phyloP scores from a whole-genome alignment of 2,329 filamentous ascomycete genomes.

The Cryphonectria naterciae region DNA sequence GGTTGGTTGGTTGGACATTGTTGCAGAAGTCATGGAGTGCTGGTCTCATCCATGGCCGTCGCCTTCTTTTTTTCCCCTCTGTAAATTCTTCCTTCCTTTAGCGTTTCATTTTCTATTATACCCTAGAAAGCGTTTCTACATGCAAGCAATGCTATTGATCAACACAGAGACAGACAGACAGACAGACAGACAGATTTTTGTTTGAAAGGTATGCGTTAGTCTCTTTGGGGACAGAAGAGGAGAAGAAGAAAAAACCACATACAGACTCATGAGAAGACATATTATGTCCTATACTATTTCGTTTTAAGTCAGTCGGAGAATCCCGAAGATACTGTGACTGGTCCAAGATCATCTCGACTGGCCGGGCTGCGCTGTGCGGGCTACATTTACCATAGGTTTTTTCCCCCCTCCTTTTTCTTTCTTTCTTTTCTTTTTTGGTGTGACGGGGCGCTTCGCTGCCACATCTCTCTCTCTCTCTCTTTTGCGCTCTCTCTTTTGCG shows the following conservation, averaged over 20 bases:
- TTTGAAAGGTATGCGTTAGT: not conserved
- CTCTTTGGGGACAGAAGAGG: not conserved
- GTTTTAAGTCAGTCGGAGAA: not conserved
- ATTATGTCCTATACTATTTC: not conserved
- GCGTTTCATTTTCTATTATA: constrained; percentile 1
- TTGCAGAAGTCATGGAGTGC: not conserved
- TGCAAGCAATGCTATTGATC: not conserved
- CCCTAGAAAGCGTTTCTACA: not conserved
- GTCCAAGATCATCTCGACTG: not conserved
- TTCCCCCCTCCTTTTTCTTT: no score
- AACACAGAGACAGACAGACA: no score
- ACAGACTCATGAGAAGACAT: not conserved
- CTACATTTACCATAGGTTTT: not conserved
- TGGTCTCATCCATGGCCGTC: not conserved
- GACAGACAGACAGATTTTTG: no score
- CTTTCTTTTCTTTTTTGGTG: no score
- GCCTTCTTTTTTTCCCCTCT: not conserved
- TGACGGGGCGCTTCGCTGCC: not conserved
- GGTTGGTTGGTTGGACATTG: not conserved
- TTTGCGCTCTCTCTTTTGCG: not conserved
- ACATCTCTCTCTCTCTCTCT: not conserved
- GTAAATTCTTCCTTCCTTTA: not conserved
- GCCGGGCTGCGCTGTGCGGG: not conserved
- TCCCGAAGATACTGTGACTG: not conserved
- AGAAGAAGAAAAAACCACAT: no score